phyloP scores from a whole-genome alignment of 768 basidiomycete species.

The Lentinula boryana region DNA sequence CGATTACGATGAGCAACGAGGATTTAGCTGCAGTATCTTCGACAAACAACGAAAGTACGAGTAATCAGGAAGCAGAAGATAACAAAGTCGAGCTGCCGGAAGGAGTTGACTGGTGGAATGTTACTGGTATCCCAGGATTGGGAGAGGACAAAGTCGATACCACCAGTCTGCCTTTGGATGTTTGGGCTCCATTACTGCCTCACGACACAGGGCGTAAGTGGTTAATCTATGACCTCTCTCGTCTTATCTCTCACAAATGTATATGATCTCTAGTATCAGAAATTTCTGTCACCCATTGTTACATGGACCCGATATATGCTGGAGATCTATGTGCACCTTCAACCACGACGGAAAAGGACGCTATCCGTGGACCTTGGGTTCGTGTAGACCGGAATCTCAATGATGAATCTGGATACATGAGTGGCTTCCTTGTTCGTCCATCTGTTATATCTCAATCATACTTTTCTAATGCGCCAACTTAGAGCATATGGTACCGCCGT shows the following conservation, averaged over 20 bases:
- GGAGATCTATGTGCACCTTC: slow-evolving; percentile 62
- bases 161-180: slow-evolving; percentile 73
- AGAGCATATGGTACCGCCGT: slow-evolving; percentile 78
- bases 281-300: slow-evolving; percentile 64
- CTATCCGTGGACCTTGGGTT: slow-evolving; percentile 84
- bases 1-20: slow-evolving; percentile 31
- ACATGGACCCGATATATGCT: slow-evolving; percentile 52
- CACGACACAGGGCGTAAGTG: slow-evolving; percentile 72
- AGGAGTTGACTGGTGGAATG: slow-evolving; percentile 69
- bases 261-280: slow-evolving; percentile 59
- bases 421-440: slow-evolving; percentile 49
- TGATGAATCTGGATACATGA: slow-evolving; percentile 46
- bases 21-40: background rate
- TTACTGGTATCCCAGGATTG: slow-evolving; percentile 25
- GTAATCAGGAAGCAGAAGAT: slow-evolving; percentile 7
- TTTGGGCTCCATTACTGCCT: slow-evolving; percentile 71
- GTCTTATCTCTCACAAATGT: background rate
- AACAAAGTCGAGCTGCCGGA: slow-evolving; percentile 15
- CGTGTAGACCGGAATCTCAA: slow-evolving; percentile 81
- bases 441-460: background rate
- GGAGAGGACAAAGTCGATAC: slow-evolving; percentile 35
- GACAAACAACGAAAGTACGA: background rate
- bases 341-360: slow-evolving; percentile 66
- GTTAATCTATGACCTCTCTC: background rate
- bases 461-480: background rate